Evolutionary conservation across 2,329 filamentous ascomycete species (phyloP).

Genomic region (Pyrenophora seminiperda): DNA sequence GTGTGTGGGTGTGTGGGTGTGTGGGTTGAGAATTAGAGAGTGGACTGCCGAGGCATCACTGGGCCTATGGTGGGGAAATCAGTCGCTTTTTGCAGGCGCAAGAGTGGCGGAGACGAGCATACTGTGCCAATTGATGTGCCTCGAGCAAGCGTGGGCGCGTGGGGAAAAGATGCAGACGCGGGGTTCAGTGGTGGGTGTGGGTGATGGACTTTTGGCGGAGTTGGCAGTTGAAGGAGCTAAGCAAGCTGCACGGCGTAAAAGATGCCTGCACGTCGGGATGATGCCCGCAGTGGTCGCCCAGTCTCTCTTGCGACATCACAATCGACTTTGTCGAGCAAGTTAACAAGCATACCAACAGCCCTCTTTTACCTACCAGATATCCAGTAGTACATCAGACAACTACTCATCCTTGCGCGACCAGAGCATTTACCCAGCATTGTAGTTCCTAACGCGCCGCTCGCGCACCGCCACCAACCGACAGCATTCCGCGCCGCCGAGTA

Average conservation of each 20-base stretch:
- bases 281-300: conserved; percentile 13
- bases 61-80: conserved; percentile 20
- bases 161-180: conserved; percentile 17
- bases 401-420: neutral
- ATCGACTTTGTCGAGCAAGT: neutral
- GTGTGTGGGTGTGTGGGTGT: conserved; percentile 22
- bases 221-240: conserved; percentile 10
- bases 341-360: too few relatives aligned
- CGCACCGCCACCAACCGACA: conserved; percentile 14
- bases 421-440: neutral
- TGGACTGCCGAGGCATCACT: conserved; percentile 37
- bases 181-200: conserved; percentile 29
- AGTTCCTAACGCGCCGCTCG: conserved; percentile 1
- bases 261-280: conserved; percentile 19
- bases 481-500: conserved; percentile 11
- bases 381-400: neutral
- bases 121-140: conserved; percentile 42
- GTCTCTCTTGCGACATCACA: conserved; percentile 12
- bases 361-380: too few relatives aligned
- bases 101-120: conserved; percentile 1
- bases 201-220: conserved; percentile 35
- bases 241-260: conserved; percentile 13
- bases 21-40: conserved; percentile 21
- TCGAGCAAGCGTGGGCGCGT: conserved; percentile 19
- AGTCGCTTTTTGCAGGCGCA: conserved; percentile 12